Conservation (phyloP, 352 stramenopile species). For the Globisporangium cylindrosporum region DNA sequence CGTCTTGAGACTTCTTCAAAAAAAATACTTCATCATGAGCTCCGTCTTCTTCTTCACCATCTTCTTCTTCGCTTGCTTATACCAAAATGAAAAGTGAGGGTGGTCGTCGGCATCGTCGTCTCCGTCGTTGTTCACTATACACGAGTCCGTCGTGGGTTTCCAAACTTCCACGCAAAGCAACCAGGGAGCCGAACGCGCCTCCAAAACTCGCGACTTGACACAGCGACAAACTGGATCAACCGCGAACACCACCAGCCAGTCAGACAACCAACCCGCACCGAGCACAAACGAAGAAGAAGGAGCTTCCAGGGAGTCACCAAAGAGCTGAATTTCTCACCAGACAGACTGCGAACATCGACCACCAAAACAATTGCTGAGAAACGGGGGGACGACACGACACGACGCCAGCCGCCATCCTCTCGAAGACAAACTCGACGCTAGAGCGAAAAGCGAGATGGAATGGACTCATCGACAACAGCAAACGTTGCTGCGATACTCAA, state of each 20-base stretch:
- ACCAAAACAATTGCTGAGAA: not conserved
- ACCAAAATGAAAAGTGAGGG: slow-evolving; percentile 9
- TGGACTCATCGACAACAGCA: not conserved
- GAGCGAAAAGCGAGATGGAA: not conserved
- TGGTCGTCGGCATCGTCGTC: not conserved
- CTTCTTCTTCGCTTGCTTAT: slow-evolving; percentile 5
- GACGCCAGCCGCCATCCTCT: not conserved
- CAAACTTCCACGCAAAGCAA: not conserved
- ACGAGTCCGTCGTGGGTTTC: not conserved
- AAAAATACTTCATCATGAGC: not conserved
- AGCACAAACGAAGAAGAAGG: slow-evolving; percentile 4
- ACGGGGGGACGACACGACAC: not conserved
- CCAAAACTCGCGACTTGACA: not conserved
- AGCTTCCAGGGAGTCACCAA: not conserved
- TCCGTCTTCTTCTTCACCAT: not conserved
- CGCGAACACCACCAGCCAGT: not conserved
- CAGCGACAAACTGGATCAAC: not conserved
- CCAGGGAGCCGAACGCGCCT: not conserved
- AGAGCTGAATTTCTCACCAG: not conserved
- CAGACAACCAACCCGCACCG: not conserved
- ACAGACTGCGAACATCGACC: not conserved
- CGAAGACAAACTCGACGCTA: not conserved
- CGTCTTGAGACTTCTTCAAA: not conserved
- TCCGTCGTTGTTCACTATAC: not conserved
- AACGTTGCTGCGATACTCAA: not conserved